Evolutionary conservation across 2,329 filamentous ascomycete genomes (phyloP), one percentile per base, ranked within the genome.

Genomic region (Fusarium kyushuense): DNA sequence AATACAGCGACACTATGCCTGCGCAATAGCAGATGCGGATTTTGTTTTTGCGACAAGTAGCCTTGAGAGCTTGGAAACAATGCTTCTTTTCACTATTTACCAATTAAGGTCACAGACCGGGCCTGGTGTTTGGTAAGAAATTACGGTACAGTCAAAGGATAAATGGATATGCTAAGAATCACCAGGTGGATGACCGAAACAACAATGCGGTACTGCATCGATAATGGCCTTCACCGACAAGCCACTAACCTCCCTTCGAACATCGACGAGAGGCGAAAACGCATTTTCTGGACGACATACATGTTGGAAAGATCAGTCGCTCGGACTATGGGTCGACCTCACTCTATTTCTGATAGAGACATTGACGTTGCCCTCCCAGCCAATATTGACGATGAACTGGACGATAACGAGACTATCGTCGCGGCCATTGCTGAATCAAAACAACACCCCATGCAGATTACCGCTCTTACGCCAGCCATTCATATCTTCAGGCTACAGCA

Each of bases 81-180:
- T 58, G 52, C 54, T 54, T 19, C 38, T 58, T 4, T 25, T 58
- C 25, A 58, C 48, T 6, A 43, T 58, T n/a, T 58, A 58, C 10
- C 54, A 58, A 25, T 17, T 55, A 7, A 58, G 54, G 25, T 58
- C 54, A 1, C 38, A 30, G 3, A 42, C 38, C n/a, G 54, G 38
- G 2, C 48, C 38, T 21, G 27, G 48, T 1, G 48, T 54, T 6
- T 58, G 54, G 48, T 54, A 14, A 58, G 25, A 2, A 17, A 8
- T 6, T 8, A 19, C 4, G 2, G 3, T 16, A 29, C 21, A 29
- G 3, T 19, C 16, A 4, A 1, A 23, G 11, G 3, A 8, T 0
- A 52, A 33, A 6, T 0, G 23, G 4, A 3, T 2, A 42, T 0
- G 11, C 23, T 57, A 45, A 54, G 7, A 1, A 0, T 0, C 1